Evolutionary conservation across 192 early-diverging fungal genomes (phyloP), one percentile per base, ranked within the genome.

Genomic region (Umbelopsis sp.): DNA sequence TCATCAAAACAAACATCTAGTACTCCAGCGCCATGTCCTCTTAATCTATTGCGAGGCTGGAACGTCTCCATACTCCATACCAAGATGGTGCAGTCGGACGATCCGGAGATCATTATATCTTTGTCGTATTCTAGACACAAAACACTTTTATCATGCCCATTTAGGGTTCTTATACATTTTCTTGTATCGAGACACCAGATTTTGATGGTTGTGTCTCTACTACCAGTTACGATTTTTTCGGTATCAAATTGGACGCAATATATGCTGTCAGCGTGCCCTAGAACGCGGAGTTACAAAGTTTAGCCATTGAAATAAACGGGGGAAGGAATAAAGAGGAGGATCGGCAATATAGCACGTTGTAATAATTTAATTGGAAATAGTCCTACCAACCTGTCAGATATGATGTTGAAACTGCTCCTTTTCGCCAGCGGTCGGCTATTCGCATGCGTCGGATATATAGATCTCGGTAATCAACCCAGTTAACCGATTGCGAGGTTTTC

Each of bases 191-290:
- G 72, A 75, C 94, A 87, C 97, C 97, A 98, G 17, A 98, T 75
- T 71, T 92, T 92, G 71, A 96, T 89, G 7, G 92, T 90, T 41
- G 85, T 79, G 77, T 96, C 94, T 66, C 91, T 83, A 26, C 90
- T 92, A 31, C 94, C 94, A 0, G 94, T 94, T 0, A 96, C 86
- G 41, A 95, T 88, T 65, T 88, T 90, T 20, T 88, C 45, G 21
- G 83, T 75, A 74, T 97, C 88, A 73, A 88, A 97, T 73, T 99
- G 97, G 17, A 98, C 85, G 71, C 97, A 99, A 68, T 98, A 94
- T 16, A 99, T 94, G 68, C 92, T 94, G 70, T 93, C 95, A 17
- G 51, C 70, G 69, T 99, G 97, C 29, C 93, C 93, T 17, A 20
- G 4, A 41, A 41, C 38, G 26, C 31, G 29, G 56, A 32, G 31